Evolutionary conservation across 2,329 filamentous ascomycete species (phyloP).

Genomic region (Daldinia sp.): DNA sequence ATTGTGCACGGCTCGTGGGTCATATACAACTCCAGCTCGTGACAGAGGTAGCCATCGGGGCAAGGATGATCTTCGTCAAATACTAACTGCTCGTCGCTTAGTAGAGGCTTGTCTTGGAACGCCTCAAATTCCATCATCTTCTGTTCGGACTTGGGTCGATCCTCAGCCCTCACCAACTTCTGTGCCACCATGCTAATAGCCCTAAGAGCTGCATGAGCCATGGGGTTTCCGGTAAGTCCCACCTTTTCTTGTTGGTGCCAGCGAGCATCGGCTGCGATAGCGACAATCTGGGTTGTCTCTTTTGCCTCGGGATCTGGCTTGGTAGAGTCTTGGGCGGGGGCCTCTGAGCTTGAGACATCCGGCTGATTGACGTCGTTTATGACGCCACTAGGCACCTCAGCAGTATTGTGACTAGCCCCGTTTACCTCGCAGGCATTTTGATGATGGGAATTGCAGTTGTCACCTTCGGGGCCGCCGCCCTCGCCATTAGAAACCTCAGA

Average conservation of each 20-base stretch:
- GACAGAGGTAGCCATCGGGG: conserved; percentile 90
- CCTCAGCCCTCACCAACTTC: conserved; percentile 70
- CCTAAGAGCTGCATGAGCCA: conserved; percentile 82
- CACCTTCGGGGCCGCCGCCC: conserved; percentile 13
- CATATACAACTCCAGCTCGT: conserved; percentile 91
- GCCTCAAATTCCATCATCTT: conserved; percentile 68
- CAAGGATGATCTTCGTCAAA: conserved; percentile 74
- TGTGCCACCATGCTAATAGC: conserved; percentile 86
- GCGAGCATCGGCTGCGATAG: conserved; percentile 81
- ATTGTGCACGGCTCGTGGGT: conserved; percentile 97
- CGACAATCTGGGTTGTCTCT: conserved; percentile 68
- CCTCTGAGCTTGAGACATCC: conserved; percentile 21
- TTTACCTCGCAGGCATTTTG: conserved; percentile 11
- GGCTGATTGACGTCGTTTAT: conserved; percentile 22
- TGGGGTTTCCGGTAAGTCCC: conserved; percentile 73
- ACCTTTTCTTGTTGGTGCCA: conserved; percentile 67
- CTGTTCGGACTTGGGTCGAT: conserved; percentile 53
- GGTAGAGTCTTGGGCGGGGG: conserved; percentile 25
- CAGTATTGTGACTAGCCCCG: background rate
- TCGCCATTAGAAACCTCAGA: conserved; percentile 28
- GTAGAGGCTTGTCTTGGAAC: conserved; percentile 76
- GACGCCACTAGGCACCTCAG: conserved; percentile 11
- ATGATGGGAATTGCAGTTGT: conserved; percentile 12
- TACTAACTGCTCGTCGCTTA: conserved; percentile 72
- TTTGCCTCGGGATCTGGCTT: conserved; percentile 49